Conservation (phyloP, 1,284 basidiomycete species). For the Apiotrichum mycotoxinovorans region DNA sequence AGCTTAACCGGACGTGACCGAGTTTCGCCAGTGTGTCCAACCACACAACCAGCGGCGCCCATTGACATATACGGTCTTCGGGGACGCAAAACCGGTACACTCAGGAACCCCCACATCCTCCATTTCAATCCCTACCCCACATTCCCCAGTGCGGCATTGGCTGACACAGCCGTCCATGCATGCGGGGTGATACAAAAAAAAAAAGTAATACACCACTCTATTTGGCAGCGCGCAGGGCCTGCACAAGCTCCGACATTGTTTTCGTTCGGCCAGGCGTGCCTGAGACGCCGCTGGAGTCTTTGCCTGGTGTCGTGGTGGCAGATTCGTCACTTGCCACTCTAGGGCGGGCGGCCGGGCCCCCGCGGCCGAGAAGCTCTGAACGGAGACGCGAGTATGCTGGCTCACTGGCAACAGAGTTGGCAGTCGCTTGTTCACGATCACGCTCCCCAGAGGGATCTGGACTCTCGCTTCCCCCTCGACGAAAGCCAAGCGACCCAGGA, state of each 20-base stretch:
- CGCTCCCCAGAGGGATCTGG: not conserved
- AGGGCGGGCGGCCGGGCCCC: not conserved
- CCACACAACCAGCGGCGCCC: too few relatives aligned
- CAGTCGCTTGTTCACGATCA: not conserved
- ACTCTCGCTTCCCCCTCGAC: not conserved
- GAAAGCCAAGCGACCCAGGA: not conserved
- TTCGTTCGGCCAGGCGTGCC: not conserved
- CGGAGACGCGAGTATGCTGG: conserved; percentile 38
- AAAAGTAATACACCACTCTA: too few relatives aligned
- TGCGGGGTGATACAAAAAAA: too few relatives aligned
- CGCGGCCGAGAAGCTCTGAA: conserved; percentile 24
- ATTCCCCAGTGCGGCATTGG: not conserved
- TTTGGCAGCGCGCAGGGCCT: not conserved
- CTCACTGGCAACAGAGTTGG: conserved; percentile 31
- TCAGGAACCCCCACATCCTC: not conserved
- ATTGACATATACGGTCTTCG: not conserved
- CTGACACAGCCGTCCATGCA: not conserved
- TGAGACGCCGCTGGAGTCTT: not conserved
- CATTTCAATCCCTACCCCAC: not conserved
- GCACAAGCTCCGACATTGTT: conserved; percentile 2
- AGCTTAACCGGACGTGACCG: too few relatives aligned
- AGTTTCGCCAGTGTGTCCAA: too few relatives aligned
- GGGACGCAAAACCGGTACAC: too few relatives aligned
- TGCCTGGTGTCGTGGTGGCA: not conserved
- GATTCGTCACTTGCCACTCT: not conserved